Evolutionary conservation across 2,329 filamentous ascomycete species (phyloP), one percentile per base, ranked within the genome.

Genomic region (Chaetomium sp.): DNA sequence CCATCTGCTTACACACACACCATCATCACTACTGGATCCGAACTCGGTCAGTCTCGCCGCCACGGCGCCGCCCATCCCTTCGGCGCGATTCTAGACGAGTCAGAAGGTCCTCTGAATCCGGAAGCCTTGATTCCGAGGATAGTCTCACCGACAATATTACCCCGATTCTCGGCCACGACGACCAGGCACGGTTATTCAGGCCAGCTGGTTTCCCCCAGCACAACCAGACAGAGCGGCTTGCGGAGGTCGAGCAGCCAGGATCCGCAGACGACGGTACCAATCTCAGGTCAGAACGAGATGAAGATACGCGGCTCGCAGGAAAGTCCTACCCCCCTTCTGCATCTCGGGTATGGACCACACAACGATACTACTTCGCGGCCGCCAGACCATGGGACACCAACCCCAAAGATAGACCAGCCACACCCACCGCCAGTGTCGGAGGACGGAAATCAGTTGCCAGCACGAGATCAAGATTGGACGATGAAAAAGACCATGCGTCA

Each of bases 21-120:
- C 79, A 84, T 63, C 80, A 84, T 67, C 80, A 84, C 70, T 84
- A 83, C 72, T 83, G 80, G 80, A 76, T 60, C 70, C 66, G 64
- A 3, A 51, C 55, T 8, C 58, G 66, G 57, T 53, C 63, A 6
- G 53, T 60, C 47, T 54, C 64, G 11, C 55, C 59, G 42, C 53
- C 50, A 55, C 43, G 41, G 38, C 35, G 34, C 42, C 44, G 47
- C 11, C 55, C 58, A 19, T 37, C 42, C 41, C 55, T 60, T 48
- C 57, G 63, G 55, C 57, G 62, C 53, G 49, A 56, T 44, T 12
- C 33, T 42, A 52, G 60, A 57, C 53, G 54, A 46, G 34, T 55
- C 27, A 9, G 55, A 49, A 32, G 47, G 34, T 51, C 52, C 11
- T 55, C 57, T 19, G 53, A 53, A 27, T 37, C 53, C 27, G 40